These are phyloP conservation scores for Polygonum maritimum DNA, from an alignment of 148 eudicot genomes.

Conservation along the genomic window DNA sequence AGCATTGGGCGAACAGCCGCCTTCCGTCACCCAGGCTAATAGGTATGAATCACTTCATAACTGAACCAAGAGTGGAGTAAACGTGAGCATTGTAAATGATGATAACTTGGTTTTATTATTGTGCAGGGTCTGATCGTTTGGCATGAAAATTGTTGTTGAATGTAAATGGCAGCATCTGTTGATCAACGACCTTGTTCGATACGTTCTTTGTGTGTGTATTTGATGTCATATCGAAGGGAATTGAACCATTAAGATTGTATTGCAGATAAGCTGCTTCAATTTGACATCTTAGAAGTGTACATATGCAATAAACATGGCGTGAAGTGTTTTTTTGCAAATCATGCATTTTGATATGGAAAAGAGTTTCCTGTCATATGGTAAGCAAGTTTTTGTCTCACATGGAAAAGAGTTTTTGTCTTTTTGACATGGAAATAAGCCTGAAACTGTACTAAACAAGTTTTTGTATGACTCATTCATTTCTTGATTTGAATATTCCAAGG, in stretches of 20 bases:
- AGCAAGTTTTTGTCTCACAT: too few relatives aligned
- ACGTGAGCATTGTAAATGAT: not conserved
- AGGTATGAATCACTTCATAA: constrained; percentile 8
- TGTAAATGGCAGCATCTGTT: not conserved
- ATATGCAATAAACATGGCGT: not conserved
- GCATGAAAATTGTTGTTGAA: not conserved
- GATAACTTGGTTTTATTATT: not conserved
- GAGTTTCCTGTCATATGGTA: not conserved
- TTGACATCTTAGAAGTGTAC: constrained; percentile 4
- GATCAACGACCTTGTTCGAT: not conserved
- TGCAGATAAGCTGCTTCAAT: not conserved
- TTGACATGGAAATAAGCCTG: too few relatives aligned
- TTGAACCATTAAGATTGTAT: not conserved
- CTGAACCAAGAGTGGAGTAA: not conserved
- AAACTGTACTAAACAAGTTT: too few relatives aligned
- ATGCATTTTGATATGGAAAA: constrained; percentile 2
- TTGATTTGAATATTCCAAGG: too few relatives aligned
- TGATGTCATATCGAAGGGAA: not conserved
- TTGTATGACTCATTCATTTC: too few relatives aligned
- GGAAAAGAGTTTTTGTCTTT: too few relatives aligned
- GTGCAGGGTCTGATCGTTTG: not conserved
- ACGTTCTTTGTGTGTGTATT: not conserved
- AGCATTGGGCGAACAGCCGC: not conserved
- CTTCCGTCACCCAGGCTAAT: constrained; percentile 22
- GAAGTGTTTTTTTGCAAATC: not conserved